A percentile compares a stretch with the other conserved stretches of the same genome.
Conservation (phyloP, 805 yeast genomes). For the Monosporozyma aerobia region DNA sequence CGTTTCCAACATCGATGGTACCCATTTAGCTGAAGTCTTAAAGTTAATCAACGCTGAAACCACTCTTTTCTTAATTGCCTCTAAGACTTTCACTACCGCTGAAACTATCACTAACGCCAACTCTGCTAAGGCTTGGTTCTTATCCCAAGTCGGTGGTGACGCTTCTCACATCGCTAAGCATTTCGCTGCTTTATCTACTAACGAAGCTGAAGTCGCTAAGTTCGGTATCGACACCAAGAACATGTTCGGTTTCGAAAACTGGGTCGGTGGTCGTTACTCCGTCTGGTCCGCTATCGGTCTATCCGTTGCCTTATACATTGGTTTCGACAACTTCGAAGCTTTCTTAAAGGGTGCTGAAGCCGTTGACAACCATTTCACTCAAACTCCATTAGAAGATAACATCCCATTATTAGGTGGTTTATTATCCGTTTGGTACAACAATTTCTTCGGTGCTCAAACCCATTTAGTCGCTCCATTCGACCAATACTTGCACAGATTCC, state of each 20-base stretch:
- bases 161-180: slow-evolving; percentile 81
- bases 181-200: slow-evolving; percentile 93
- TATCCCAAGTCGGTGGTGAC: slow-evolving; percentile 51
- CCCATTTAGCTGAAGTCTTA: slow-evolving; percentile 87
- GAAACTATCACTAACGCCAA: slow-evolving; percentile 96
- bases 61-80: slow-evolving; percentile 84
- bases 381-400: slow-evolving; percentile 80
- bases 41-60: slow-evolving; percentile 78
- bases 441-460: slow-evolving; percentile 96
- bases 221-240: slow-evolving; percentile 96
- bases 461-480: slow-evolving; percentile 98
- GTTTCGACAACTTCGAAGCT: slow-evolving; percentile 84
- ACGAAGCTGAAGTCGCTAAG: slow-evolving; percentile 80
- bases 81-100: slow-evolving; percentile 98
- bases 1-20: slow-evolving; percentile 98
- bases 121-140: slow-evolving; percentile 92
- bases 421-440: slow-evolving; percentile 95
- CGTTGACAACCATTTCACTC: slow-evolving; percentile 80
- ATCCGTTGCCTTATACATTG: slow-evolving; percentile 89
- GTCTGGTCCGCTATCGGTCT: slow-evolving; percentile 99
- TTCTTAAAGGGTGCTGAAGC: slow-evolving; percentile 98
- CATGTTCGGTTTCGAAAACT: slow-evolving; percentile 96
- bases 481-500: slow-evolving; percentile 98
- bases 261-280: slow-evolving; percentile 99
- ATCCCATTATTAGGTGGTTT: slow-evolving; percentile 92